Base-by-base conservation (phyloP, 176 grass and related monocot genomes). In the Rhipidocladum racemiflorum region DNA sequence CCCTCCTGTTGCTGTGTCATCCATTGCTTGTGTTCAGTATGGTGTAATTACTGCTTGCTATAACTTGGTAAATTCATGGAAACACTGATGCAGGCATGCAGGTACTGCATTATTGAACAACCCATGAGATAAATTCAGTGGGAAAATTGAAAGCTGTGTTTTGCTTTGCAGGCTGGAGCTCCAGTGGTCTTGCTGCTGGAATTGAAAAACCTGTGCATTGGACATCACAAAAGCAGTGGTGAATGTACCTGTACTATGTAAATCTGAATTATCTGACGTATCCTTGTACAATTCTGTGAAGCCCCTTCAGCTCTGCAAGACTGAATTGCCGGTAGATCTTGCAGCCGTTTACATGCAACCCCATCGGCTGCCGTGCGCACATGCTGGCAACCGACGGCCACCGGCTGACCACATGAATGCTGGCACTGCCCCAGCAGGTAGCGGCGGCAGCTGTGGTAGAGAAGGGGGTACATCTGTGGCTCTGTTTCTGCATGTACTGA, bases 31-130 rank as follows among this genome's bases (percentile, higher is more conserved):
- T 10, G 9, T 45, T 44, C 38, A 24, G 21, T 67, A 53, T 27
- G 45, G 44, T 34, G 29, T 68, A n/a, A 39, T 38, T 77, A 78
- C 40, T 49, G 29, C 38, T 38, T 38, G 40, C 45, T 54, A 5
- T 65, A 53, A 51, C 60, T 43, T 7, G 32, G 71, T 76, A 87
- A 81, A 81, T 81, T 50, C 48, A 61, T 25, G 80, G 54, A 63
- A 82, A 49, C 68, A 38, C 13, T 46, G 79, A 25, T 6, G 43
- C 20, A 74, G 70, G n/a, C 28, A 46, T 24, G 76, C 29, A 65
- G 43, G n/a, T 34, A 32, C 29, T 64, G 65, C 65, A 40, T 20
- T 49, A 20, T 4, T 77, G 39, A 77, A 23, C 21, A 78, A 32
- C 18, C 40, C 42, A 32, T 12, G 24, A 34, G 30, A 44, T 12